phyloP scores from a whole-genome alignment of 2,329 filamentous ascomycete species.

The Penicillium olsonii region DNA sequence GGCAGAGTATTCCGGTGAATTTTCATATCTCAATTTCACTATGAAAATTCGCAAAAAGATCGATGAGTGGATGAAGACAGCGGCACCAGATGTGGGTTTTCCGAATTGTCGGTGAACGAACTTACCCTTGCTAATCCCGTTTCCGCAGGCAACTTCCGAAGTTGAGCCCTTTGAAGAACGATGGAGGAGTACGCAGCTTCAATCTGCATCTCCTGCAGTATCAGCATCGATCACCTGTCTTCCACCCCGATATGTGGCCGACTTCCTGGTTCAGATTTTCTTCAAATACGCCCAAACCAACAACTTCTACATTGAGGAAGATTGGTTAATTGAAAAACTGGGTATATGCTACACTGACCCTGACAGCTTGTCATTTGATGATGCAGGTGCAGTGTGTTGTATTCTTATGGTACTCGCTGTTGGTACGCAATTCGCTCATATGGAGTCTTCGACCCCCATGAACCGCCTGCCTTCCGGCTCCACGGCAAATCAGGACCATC shows the following conservation, averaged over 20 bases:
- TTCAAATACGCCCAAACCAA: constrained; percentile 48
- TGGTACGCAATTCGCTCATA: constrained; percentile 48
- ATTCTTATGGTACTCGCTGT: constrained; percentile 47
- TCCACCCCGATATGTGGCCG: constrained; percentile 46
- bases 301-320: constrained; percentile 47
- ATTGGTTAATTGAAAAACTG: constrained; percentile 44
- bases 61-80: constrained; percentile 45
- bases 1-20: constrained; percentile 48
- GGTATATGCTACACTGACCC: constrained; percentile 41
- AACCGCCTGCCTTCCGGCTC: constrained; percentile 31
- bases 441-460: constrained; percentile 41
- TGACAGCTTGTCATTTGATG: constrained; percentile 36
- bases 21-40: constrained; percentile 48
- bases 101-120: background rate
- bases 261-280: constrained; percentile 46
- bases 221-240: constrained; percentile 42
- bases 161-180: constrained; percentile 44
- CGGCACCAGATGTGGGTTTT: constrained; percentile 36
- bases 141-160: constrained; percentile 35
- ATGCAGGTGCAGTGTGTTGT: constrained; percentile 44
- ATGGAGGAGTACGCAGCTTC: constrained; percentile 46
- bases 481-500: constrained; percentile 32
- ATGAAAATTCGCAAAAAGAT: constrained; percentile 46
- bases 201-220: constrained; percentile 41
- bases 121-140: constrained; percentile 9